phyloP scores from a whole-genome alignment of 257 asterid species.

The Solanum virginianum region DNA sequence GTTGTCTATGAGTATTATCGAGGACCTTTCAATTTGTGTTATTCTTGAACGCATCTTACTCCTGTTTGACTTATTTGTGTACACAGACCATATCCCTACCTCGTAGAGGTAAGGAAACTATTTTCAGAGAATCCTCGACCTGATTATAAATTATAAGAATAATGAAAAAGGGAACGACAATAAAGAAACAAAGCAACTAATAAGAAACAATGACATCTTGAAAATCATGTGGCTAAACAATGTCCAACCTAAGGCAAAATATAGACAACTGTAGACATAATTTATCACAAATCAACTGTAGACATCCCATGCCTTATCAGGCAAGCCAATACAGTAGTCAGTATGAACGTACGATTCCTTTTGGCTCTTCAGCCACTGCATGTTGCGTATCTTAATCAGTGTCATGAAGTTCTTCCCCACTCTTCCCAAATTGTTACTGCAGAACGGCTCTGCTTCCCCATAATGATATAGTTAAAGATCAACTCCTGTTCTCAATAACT shows the following conservation, averaged over 20 bases:
- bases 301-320: not conserved
- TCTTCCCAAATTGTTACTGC: not conserved
- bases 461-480: not conserved
- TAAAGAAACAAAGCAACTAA: too few relatives aligned
- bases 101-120: too few relatives aligned
- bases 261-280: not conserved
- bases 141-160: too few relatives aligned
- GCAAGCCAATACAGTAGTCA: not conserved
- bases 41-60: not conserved
- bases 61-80: too few relatives aligned
- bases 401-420: not conserved
- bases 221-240: not conserved
- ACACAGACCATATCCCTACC: too few relatives aligned
- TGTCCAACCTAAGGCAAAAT: not conserved
- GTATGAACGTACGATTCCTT: not conserved
- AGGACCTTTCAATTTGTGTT: not conserved
- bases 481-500: constrained; percentile 8
- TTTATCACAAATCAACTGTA: not conserved
- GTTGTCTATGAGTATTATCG: not conserved
- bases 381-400: not conserved
- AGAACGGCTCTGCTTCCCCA: not conserved
- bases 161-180: too few relatives aligned
- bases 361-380: not conserved
- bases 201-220: not conserved
- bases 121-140: too few relatives aligned